A percentile compares a stretch with the other conserved stretches of the same genome.
Evolutionary conservation across 495 filamentous ascomycete genomes (phyloP).

Genomic region (Aspergillus mulundensis): DNA sequence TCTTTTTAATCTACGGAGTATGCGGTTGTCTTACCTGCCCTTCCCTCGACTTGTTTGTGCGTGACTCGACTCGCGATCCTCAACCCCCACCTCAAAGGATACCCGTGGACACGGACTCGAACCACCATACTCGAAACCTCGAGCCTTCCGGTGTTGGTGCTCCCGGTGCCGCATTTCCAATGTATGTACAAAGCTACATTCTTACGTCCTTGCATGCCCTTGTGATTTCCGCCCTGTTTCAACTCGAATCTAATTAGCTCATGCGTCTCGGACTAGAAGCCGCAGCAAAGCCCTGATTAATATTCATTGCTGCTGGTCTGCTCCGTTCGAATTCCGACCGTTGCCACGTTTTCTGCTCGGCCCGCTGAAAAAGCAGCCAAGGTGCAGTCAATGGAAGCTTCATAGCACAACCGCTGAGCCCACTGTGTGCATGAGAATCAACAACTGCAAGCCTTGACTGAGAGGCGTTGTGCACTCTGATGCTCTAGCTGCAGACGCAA

Average conservation of each 20-base stretch:
- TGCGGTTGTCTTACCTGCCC: background rate
- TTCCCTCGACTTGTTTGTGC: background rate
- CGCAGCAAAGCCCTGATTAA: constrained; percentile 8
- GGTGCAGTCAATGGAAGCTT: constrained; percentile 11
- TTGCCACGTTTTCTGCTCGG: background rate
- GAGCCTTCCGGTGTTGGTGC: background rate
- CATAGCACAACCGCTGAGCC: background rate
- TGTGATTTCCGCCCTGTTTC: constrained; percentile 4
- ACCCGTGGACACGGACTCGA: background rate
- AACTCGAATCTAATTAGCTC: background rate
- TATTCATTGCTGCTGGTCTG: constrained; percentile 24
- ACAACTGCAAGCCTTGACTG: constrained; percentile 3
- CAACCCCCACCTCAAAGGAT: background rate
- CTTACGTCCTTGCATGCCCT: background rate
- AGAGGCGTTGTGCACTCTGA: constrained; percentile 2
- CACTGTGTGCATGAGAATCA: background rate
- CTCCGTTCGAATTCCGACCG: constrained; percentile 5
- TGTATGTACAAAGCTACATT: constrained; percentile 11
- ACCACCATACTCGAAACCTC: background rate
- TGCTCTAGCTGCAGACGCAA: constrained; percentile 17
- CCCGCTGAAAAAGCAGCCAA: background rate
- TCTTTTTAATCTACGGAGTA: constrained; percentile 1
- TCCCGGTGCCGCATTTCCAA: background rate
- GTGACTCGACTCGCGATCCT: background rate
- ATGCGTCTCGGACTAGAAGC: constrained; percentile 10